phyloP scores from a whole-genome alignment of 176 grass and related monocot genomes.

The Aegilops tauschii region DNA sequence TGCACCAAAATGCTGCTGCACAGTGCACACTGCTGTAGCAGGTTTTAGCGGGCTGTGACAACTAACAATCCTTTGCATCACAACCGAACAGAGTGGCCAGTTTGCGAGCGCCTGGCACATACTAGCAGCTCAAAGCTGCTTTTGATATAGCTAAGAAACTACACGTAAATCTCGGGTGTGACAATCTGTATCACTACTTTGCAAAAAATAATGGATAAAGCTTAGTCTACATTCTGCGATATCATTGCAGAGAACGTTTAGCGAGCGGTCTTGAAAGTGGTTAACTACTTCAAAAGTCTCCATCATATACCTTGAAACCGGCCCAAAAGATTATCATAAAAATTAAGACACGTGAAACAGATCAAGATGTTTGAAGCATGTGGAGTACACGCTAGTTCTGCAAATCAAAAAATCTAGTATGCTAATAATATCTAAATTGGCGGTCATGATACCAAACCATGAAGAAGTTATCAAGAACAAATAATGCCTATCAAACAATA shows the following conservation, averaged over 20 bases:
- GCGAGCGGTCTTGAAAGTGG: background rate
- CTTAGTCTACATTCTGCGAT: background rate
- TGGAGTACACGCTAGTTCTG: background rate
- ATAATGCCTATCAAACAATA: conserved; percentile 21
- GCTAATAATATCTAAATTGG: conserved; percentile 25
- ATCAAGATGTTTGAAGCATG: conserved; percentile 23
- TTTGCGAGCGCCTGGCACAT: background rate
- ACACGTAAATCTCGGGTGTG: background rate
- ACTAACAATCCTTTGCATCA: background rate
- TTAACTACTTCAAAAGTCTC: background rate
- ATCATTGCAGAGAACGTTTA: background rate
- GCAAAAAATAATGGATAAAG: background rate
- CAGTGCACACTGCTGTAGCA: background rate
- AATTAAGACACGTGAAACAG: background rate
- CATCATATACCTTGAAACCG: conserved; percentile 13
- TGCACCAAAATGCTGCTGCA: background rate
- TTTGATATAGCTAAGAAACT: background rate
- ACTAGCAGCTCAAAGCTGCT: background rate
- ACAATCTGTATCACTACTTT: background rate
- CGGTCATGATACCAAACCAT: conserved; percentile 10
- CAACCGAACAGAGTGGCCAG: background rate
- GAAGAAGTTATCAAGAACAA: conserved; percentile 19
- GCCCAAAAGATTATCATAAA: conserved; percentile 14
- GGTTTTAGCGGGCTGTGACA: background rate
- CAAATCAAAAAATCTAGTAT: conserved; percentile 17